Evolutionary conservation across 2,329 filamentous ascomycete genomes (phyloP), one percentile per base, ranked within the genome.

Genomic region (Beauveria asiatica): DNA sequence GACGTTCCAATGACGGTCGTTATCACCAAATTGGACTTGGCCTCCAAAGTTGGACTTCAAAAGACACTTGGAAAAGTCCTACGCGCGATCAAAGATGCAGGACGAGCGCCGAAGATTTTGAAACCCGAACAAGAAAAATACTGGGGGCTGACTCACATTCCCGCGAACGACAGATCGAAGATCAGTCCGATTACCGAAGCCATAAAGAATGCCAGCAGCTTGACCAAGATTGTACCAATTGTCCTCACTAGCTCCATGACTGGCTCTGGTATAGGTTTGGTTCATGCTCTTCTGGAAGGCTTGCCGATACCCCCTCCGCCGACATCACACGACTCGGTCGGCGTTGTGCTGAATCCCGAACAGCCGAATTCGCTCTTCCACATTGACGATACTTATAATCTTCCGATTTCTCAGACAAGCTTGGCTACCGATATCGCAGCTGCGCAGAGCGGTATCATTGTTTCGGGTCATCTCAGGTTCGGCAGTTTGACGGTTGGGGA

Each of bases 11-110:
- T 97, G 59, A 82, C 89, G 8, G 82, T 99, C 11, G 81, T 93
- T 25, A 88, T 99, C 61, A 97, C 94, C 1, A 99, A 97, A 70
- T 80, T 95, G 63, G 94, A 99, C 66, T 73, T 96, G 48, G 91
- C 92, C 17, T 92, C 87, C 16, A 92, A 87, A 64, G 72, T 76
- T 11, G 85, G 85, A 10, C 72, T 97, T 9, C 84, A 86, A 60
- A 82, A 83, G 55, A 91, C 84, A 0, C 76, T 97, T 62, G 82
- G 82, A 17, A 89, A 86, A 66, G 77, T 96, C 2, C 76, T 97
- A 37, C 88, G 90, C 0, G 81, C 84, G 2, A 78, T 97, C 54
- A 97, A 97, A 74, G 80, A 82, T 17, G 83, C 84, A 27, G 88
- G 89, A 3, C 84, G 90, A 61, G 83, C 81, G 54, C 92, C 93